These are phyloP conservation scores for Fagopyrum homotropicum DNA, from an alignment of 148 eudicot species.

Conservation along the genomic window DNA sequence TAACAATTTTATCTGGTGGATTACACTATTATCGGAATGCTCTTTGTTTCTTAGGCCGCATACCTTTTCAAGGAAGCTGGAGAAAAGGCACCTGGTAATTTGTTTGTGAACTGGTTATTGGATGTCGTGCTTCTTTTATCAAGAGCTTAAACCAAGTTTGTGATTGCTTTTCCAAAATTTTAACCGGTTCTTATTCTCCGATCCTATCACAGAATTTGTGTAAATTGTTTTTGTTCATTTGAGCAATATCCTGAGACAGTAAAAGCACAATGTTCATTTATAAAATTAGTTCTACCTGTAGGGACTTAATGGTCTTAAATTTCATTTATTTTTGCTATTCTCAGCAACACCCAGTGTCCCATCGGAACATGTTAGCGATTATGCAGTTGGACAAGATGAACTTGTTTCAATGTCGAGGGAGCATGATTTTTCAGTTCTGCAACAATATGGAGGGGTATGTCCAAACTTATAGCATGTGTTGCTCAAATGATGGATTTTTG, in stretches of 20 bases:
- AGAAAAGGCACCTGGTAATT: slow-evolving; percentile 42
- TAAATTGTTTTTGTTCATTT: not conserved
- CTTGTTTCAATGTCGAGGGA: slow-evolving; percentile 69
- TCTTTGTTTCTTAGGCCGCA: slow-evolving; percentile 51
- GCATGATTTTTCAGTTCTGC: slow-evolving; percentile 54
- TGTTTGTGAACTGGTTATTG: not conserved
- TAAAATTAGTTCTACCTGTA: not conserved
- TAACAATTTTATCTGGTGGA: not conserved
- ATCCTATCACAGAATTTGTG: not conserved
- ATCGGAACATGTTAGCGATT: slow-evolving; percentile 36
- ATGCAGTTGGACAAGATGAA: slow-evolving; percentile 45
- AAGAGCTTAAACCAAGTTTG: not conserved
- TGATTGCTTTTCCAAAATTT: not conserved
- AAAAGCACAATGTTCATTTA: not conserved
- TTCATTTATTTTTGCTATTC: slow-evolving; percentile 1
- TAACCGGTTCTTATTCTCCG: not conserved
- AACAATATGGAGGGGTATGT: slow-evolving; percentile 70
- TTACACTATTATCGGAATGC: not conserved
- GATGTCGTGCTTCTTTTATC: not conserved
- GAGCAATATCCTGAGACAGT: not conserved
- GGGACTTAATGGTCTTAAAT: not conserved
- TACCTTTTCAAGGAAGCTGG: slow-evolving; percentile 74
- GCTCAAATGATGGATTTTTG: not conserved
- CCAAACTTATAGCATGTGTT: slow-evolving; percentile 6
- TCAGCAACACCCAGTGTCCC: slow-evolving; percentile 36